phyloP scores from a whole-genome alignment of 495 filamentous ascomycete species.

The Bacidia rubella region DNA sequence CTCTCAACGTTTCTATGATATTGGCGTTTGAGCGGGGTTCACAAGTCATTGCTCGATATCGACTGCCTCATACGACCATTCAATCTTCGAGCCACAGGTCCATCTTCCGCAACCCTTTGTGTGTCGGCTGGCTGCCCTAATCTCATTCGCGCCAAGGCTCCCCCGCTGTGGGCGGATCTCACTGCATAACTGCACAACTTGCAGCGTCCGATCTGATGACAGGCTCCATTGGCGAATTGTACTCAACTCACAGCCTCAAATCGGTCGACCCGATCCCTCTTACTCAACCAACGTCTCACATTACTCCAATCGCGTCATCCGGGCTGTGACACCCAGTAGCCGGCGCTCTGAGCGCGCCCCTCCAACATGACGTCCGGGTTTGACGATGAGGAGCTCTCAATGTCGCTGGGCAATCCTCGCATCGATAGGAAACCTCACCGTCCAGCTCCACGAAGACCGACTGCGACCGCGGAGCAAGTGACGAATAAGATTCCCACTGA shows the following conservation, averaged over 20 bases:
- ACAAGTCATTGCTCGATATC: not conserved
- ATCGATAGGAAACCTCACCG: conserved; percentile 37
- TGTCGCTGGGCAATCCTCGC: conserved; percentile 58
- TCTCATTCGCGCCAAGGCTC: not conserved
- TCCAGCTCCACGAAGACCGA: conserved; percentile 21
- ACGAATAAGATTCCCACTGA: conserved; percentile 18
- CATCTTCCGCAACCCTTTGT: no score
- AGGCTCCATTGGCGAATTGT: not conserved
- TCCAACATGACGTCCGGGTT: conserved; percentile 36
- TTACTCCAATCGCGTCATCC: not conserved
- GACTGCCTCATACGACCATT: not conserved
- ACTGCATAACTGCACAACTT: not conserved
- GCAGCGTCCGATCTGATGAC: not conserved
- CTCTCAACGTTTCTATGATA: not conserved
- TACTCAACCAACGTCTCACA: not conserved
- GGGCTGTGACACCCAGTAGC: not conserved
- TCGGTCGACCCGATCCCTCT: no score
- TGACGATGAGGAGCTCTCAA: conserved; percentile 86
- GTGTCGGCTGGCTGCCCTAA: not conserved
- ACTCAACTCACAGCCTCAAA: not conserved
- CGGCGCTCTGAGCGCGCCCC: not conserved
- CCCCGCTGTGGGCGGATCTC: not conserved
- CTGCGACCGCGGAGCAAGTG: conserved; percentile 13
- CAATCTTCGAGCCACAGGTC: no score
- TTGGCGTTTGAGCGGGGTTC: not conserved